Percentiles rank a stretch among this genome's conserved stretches.
Conservation (phyloP, 768 basidiomycete species). For the Gymnopilus dilepis region DNA sequence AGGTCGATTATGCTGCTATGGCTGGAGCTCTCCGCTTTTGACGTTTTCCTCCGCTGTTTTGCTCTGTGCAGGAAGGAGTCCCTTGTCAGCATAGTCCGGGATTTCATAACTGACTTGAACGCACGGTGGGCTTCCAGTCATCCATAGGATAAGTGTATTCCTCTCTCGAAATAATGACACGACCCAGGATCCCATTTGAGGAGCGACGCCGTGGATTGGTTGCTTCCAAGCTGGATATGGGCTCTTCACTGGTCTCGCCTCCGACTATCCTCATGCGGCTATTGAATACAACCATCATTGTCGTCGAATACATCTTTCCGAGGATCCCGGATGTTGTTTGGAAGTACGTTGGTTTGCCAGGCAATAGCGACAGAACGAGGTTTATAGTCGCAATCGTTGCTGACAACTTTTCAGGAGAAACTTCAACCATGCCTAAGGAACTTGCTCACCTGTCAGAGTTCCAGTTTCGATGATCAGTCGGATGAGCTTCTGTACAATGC, state of each 20-base stretch:
- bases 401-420: not conserved
- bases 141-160: not conserved
- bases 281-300: constrained; percentile 1
- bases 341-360: not conserved
- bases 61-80: not conserved
- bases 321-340: not conserved
- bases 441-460: constrained; percentile 9
- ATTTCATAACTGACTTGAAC: not conserved
- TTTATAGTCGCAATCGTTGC: not conserved
- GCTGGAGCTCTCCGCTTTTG: too few relatives aligned
- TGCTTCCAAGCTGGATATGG: not conserved
- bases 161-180: not conserved
- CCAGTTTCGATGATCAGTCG: constrained; percentile 18
- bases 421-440: not conserved
- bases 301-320: constrained; percentile 1
- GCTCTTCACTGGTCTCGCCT: not conserved
- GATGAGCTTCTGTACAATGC: constrained; percentile 9
- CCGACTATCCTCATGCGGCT: not conserved
- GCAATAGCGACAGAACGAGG: not conserved
- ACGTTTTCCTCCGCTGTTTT: not conserved
- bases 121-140: not conserved
- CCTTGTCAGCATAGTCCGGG: not conserved
- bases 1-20: too few relatives aligned
- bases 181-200: not conserved
- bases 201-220: not conserved